Percentiles rank a stretch among this genome's conserved stretches.
Evolutionary conservation across 2,329 filamentous ascomycete species (phyloP).

Genomic region (Didymella lethalis): DNA sequence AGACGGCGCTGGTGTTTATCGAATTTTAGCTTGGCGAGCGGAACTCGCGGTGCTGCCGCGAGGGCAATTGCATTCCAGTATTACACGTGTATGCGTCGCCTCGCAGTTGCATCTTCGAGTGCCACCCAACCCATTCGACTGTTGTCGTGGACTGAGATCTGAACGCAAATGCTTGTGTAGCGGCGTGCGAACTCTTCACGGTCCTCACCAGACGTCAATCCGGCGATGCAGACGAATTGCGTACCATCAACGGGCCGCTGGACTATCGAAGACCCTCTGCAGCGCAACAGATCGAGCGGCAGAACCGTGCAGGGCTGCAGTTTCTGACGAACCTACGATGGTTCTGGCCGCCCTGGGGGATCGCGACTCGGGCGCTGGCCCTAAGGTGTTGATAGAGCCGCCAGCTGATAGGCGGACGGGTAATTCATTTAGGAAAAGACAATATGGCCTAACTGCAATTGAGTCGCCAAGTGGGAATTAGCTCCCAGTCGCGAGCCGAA

Average conservation of each 20-base stretch:
- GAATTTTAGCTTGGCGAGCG: constrained; percentile 21
- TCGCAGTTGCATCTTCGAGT: constrained; percentile 8
- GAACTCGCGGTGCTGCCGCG: constrained; percentile 7
- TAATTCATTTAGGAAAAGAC: constrained; percentile 18
- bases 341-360: constrained; percentile 15
- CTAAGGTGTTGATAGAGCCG: constrained; percentile 16
- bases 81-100: constrained; percentile 9
- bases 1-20: constrained; percentile 21
- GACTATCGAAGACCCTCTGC: constrained; percentile 21
- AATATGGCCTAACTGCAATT: constrained; percentile 22
- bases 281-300: constrained; percentile 19
- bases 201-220: constrained; percentile 4
- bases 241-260: constrained; percentile 24
- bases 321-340: constrained; percentile 17
- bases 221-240: constrained; percentile 13
- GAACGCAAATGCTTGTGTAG: constrained; percentile 14
- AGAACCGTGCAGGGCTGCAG: constrained; percentile 23
- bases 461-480: constrained; percentile 22
- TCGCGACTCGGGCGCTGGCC: constrained; percentile 9
- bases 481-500: constrained; percentile 29
- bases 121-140: not conserved
- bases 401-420: constrained; percentile 27
- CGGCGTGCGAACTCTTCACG: constrained; percentile 5
- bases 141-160: not conserved
- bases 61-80: constrained; percentile 17